Percentiles rank a stretch among this genome's conserved stretches.
Evolutionary conservation across 345 rosid genomes (phyloP).

Genomic region (Schrenkiella parvula): DNA sequence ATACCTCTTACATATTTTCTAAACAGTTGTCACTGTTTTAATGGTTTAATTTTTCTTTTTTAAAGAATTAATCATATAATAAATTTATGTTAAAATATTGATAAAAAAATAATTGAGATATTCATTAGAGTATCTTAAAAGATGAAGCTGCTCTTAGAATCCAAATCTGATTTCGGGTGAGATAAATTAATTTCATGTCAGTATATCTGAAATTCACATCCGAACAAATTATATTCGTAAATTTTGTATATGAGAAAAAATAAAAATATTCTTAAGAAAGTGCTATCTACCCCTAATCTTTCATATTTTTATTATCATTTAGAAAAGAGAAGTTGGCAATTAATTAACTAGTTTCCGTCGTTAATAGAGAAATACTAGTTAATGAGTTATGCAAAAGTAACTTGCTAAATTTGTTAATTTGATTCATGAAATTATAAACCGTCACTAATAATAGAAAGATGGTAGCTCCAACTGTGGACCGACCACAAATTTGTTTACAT

Average conservation of each 20-base stretch:
- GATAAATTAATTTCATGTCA: too few relatives aligned
- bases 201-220: too few relatives aligned
- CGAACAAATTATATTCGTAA: too few relatives aligned
- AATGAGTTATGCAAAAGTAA: conserved; percentile 6
- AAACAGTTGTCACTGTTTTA: too few relatives aligned
- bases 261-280: background rate
- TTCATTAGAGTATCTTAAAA: too few relatives aligned
- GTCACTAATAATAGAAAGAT: background rate
- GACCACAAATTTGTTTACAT: background rate
- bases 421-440: background rate
- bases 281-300: background rate
- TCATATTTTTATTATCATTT: background rate
- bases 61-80: too few relatives aligned
- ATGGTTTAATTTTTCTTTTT: too few relatives aligned
- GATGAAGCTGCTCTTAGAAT: too few relatives aligned
- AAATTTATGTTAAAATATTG: too few relatives aligned
- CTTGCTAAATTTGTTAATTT: conserved; percentile 5
- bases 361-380: background rate
- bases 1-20: too few relatives aligned
- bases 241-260: background rate
- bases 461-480: conserved; percentile 7
- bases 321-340: background rate
- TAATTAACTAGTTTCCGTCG: background rate
- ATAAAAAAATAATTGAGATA: too few relatives aligned
- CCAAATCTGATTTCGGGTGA: too few relatives aligned